A percentile compares a stretch with the other conserved stretches of the same genome.
Conservation (phyloP, 140 eudicot species). For the Erigeron philadelphicus region DNA sequence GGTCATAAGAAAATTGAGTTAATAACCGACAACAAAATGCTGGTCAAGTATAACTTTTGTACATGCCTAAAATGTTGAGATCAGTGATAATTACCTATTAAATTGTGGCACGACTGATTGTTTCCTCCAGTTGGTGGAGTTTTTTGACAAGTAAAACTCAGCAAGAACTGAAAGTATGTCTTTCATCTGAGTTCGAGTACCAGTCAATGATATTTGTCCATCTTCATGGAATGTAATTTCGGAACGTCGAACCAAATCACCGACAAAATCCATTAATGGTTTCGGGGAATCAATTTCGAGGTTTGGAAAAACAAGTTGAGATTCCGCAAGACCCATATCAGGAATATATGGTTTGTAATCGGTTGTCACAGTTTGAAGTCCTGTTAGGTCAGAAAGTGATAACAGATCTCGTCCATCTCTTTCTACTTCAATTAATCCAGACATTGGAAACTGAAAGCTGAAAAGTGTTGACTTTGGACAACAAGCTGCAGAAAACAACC, state of each 20-base stretch:
- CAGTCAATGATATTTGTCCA: slow-evolving; percentile 27
- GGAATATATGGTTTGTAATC: slow-evolving; percentile 21
- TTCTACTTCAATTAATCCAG: slow-evolving; percentile 43
- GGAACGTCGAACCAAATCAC: slow-evolving; percentile 36
- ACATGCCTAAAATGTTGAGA: too few relatives aligned
- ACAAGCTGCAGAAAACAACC: slow-evolving; percentile 35
- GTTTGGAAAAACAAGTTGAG: slow-evolving; percentile 46
- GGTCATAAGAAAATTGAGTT: too few relatives aligned
- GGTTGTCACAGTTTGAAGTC: slow-evolving; percentile 31
- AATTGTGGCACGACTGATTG: slow-evolving; percentile 67
- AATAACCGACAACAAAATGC: too few relatives aligned
- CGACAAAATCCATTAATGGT: slow-evolving; percentile 35
- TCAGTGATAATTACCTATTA: slow-evolving; percentile 42
- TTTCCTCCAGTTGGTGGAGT: slow-evolving; percentile 39
- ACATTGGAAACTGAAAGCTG: slow-evolving; percentile 45
- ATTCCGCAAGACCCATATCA: slow-evolving; percentile 25
- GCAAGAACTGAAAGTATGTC: slow-evolving; percentile 55
- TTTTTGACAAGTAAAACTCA: slow-evolving; percentile 45
- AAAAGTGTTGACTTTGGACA: slow-evolving; percentile 35
- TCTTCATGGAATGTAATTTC: slow-evolving; percentile 35
- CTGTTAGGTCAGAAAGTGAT: slow-evolving; percentile 38
- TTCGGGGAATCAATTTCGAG: slow-evolving; percentile 28
- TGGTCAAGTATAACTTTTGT: too few relatives aligned
- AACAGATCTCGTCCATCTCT: slow-evolving; percentile 37
- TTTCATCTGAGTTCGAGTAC: slow-evolving; percentile 44